phyloP scores from a whole-genome alignment of 306 rosid genomes.

The Rosa persica region DNA sequence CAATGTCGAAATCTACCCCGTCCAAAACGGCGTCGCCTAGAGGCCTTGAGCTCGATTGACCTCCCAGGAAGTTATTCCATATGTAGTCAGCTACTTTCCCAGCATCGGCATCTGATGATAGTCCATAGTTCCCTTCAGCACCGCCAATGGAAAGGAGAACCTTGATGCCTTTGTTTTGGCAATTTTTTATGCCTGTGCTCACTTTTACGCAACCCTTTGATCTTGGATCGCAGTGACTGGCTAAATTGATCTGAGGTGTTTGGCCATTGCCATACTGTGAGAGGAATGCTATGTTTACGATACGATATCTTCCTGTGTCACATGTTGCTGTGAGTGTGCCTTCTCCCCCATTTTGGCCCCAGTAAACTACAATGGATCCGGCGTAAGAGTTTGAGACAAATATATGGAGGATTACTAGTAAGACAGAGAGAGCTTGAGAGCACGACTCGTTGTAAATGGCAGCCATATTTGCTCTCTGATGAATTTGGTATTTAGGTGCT shows the following conservation, averaged over 20 bases:
- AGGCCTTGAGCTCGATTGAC: constrained; percentile 34
- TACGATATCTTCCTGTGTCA: constrained; percentile 13
- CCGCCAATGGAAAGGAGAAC: constrained; percentile 45
- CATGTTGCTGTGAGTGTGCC: constrained; percentile 3
- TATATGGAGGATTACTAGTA: no score
- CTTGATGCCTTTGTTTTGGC: constrained; percentile 35
- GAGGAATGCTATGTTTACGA: constrained; percentile 23
- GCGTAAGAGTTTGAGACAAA: background rate
- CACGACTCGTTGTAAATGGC: no score
- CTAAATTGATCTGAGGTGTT: constrained; percentile 37
- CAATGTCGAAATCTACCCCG: constrained; percentile 40
- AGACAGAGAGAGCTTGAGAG: no score
- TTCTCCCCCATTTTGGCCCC: background rate
- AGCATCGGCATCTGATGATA: constrained; percentile 27
- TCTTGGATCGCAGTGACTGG: constrained; percentile 42
- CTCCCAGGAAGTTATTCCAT: constrained; percentile 43
- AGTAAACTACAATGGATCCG: background rate
- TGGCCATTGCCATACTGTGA: constrained; percentile 12
- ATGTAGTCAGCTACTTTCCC: constrained; percentile 27
- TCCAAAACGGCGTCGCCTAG: constrained; percentile 34
- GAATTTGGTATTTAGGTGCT: no score
- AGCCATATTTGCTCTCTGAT: no score
- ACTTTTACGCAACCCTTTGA: constrained; percentile 23
- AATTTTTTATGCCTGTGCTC: constrained; percentile 8
- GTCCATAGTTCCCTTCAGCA: constrained; percentile 12